Conservation (phyloP, 2,329 filamentous ascomycete genomes). For the Aspergillus puulaauensis region DNA sequence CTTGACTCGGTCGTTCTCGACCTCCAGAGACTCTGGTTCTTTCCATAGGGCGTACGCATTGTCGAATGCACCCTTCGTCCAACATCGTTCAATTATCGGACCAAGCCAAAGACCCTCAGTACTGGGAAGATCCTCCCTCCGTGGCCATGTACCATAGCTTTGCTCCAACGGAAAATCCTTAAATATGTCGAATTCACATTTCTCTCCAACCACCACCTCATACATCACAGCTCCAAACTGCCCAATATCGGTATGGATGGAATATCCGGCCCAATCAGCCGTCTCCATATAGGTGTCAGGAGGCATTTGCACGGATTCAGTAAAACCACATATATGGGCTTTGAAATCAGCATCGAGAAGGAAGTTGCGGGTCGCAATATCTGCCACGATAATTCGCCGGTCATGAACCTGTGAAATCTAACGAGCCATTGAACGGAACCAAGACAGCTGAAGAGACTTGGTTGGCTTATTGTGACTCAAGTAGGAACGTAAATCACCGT, state of each 20-base stretch:
- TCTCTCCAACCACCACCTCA: conserved; percentile 23
- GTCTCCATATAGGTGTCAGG: conserved; percentile 22
- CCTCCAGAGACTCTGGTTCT: background rate
- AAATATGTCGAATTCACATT: conserved; percentile 25
- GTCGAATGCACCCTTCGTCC: conserved; percentile 6
- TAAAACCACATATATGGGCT: conserved; percentile 30
- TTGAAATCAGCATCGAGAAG: conserved; percentile 26
- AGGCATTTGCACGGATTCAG: conserved; percentile 19
- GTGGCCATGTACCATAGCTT: conserved; percentile 14
- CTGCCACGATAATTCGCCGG: conserved; percentile 19
- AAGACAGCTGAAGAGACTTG: too few species aligned
- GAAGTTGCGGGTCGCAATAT: conserved; percentile 30
- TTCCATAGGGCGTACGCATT: background rate
- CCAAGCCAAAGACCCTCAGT: conserved; percentile 27
- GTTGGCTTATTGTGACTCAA: too few species aligned
- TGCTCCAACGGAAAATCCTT: conserved; percentile 10
- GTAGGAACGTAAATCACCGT: too few species aligned
- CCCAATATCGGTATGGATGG: conserved; percentile 29
- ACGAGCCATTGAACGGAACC: too few species aligned
- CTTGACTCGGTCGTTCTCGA: background rate
- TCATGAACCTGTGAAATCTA: too few species aligned
- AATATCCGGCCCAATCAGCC: conserved; percentile 27
- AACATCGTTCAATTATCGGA: conserved; percentile 27
- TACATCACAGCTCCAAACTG: conserved; percentile 32
- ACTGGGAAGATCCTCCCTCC: conserved; percentile 20